These are phyloP conservation scores for Globisporangium cystogenes DNA, from an alignment of 352 stramenopile species.

Conservation along the genomic window DNA sequence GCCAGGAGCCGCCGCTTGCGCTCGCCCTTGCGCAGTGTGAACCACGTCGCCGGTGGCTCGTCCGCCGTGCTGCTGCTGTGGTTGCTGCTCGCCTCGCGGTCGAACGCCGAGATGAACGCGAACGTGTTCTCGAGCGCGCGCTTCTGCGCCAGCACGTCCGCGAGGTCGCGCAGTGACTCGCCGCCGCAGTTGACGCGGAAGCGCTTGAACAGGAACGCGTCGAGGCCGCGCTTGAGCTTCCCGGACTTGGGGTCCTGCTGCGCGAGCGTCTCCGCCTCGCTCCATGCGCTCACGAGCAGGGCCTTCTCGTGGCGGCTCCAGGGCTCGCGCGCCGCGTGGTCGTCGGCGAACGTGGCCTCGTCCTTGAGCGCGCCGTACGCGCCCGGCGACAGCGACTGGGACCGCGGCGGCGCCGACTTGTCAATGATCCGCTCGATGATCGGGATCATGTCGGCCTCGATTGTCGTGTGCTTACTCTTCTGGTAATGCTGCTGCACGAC, in stretches of 20 bases:
- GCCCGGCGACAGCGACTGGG: background rate
- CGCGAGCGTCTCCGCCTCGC: slow-evolving; percentile 3
- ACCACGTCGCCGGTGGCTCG: slow-evolving; percentile 1
- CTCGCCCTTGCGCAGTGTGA: slow-evolving; percentile 11
- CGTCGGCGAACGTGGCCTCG: background rate
- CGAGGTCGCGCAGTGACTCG: background rate
- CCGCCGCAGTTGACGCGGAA: slow-evolving; percentile 6
- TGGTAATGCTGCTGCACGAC: slow-evolving; percentile 6
- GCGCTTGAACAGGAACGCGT: slow-evolving; percentile 5
- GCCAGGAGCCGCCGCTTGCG: slow-evolving; percentile 3
- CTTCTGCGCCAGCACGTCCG: slow-evolving; percentile 5
- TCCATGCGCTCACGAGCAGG: slow-evolving; percentile 5
- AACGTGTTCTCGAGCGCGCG: slow-evolving; percentile 7
- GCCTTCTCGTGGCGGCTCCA: slow-evolving; percentile 8
- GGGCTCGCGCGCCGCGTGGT: background rate
- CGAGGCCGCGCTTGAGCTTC: background rate
- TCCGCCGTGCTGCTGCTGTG: background rate
- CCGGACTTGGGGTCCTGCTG: slow-evolving; percentile 1
- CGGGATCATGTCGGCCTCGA: slow-evolving; percentile 7
- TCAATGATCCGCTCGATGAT: slow-evolving; percentile 6
- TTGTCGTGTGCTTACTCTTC: slow-evolving; percentile 9
- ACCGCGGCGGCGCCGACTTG: background rate
- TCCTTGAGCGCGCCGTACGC: background rate
- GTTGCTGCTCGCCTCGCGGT: background rate
- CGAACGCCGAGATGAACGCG: slow-evolving; percentile 4